These are phyloP conservation scores for Penicillium sp. DNA, from an alignment of 2,329 filamentous ascomycete species.

Conservation along the genomic window DNA sequence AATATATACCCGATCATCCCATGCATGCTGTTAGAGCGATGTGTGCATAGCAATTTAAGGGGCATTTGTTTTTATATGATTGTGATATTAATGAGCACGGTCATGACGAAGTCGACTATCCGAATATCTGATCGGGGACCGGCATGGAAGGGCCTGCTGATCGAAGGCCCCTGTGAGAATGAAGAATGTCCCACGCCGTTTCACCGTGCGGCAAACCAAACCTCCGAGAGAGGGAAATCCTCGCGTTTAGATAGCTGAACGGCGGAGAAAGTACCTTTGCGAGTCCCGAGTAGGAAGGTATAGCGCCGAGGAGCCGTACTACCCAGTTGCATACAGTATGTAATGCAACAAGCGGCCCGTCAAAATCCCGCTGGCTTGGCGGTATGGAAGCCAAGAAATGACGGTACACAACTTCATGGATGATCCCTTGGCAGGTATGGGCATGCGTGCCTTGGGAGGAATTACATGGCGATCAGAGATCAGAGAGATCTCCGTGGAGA, in stretches of 20 bases:
- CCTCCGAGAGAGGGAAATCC: background rate
- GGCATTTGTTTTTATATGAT: conserved; percentile 7
- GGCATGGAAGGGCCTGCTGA: background rate
- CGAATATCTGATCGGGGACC: background rate
- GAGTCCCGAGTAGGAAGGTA: background rate
- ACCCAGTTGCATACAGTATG: background rate
- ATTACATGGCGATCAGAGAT: too few species aligned
- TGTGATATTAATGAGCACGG: background rate
- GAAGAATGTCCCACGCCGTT: background rate
- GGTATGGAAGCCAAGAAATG: conserved; percentile 7
- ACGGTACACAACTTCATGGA: background rate
- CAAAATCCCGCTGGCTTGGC: conserved; percentile 14
- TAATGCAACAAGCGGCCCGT: background rate
- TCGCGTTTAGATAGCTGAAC: background rate
- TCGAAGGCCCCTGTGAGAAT: background rate
- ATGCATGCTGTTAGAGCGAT: conserved; percentile 27
- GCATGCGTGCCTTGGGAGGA: background rate
- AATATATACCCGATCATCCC: conserved; percentile 25
- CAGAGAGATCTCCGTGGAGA: background rate
- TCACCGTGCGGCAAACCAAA: background rate
- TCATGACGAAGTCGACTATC: background rate
- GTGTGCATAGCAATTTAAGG: conserved; percentile 14
- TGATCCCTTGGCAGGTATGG: conserved; percentile 11
- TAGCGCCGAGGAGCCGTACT: background rate
- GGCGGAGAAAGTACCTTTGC: background rate